Conservation (phyloP, 306 rosid genomes). For the Lithocarpus polystachyus region DNA sequence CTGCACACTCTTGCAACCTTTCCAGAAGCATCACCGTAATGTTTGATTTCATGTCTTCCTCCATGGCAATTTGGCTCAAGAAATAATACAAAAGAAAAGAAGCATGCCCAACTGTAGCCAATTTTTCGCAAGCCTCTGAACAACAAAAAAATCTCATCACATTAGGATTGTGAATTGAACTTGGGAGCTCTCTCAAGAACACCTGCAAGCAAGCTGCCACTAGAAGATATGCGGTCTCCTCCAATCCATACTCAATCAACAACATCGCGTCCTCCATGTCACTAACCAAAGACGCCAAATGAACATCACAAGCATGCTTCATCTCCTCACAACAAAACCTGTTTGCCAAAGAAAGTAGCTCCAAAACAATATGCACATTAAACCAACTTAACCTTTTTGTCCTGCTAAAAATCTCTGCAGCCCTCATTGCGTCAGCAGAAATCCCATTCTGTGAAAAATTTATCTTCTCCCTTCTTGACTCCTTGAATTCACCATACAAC, state of each 20-base stretch:
- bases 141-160: slow-evolving; percentile 58
- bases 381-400: slow-evolving; percentile 46
- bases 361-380: slow-evolving; percentile 47
- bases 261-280: slow-evolving; percentile 60
- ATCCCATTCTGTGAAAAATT: slow-evolving; percentile 62
- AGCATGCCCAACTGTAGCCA: slow-evolving; percentile 52
- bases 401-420: slow-evolving; percentile 72
- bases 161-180: slow-evolving; percentile 43
- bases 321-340: slow-evolving; percentile 82
- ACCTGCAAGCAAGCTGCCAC: slow-evolving; percentile 92
- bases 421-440: slow-evolving; percentile 63
- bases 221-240: slow-evolving; percentile 64
- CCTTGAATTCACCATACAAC: slow-evolving; percentile 75
- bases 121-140: slow-evolving; percentile 67
- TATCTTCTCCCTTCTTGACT: slow-evolving; percentile 63
- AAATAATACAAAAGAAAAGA: slow-evolving; percentile 75
- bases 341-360: slow-evolving; percentile 62
- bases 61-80: slow-evolving; percentile 77
- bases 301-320: slow-evolving; percentile 64
- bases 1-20: slow-evolving; percentile 71
- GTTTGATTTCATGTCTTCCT: slow-evolving; percentile 83
- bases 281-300: slow-evolving; percentile 64
- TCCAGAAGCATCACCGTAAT: slow-evolving; percentile 78
- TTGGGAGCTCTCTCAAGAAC: slow-evolving; percentile 74
- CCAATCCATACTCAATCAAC: slow-evolving; percentile 73